These are phyloP conservation scores for Malassezia japonica DNA, from an alignment of 1,284 basidiomycete species.

Conservation along the genomic window DNA sequence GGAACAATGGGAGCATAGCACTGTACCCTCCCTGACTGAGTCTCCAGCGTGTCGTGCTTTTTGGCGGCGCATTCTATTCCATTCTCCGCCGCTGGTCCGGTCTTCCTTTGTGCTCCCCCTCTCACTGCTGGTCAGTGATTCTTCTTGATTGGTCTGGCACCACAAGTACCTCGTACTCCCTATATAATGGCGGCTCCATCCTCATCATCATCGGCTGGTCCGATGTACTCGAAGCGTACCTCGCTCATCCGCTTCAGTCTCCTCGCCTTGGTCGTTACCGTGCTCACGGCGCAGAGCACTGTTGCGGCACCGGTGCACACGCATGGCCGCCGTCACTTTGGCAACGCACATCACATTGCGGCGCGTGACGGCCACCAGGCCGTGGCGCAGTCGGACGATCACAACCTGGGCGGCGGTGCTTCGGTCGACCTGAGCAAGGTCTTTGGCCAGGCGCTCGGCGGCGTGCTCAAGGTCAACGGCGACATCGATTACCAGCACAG, in stretches of 20 bases:
- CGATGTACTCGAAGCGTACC: constrained; percentile 5
- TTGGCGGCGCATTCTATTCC: too few species aligned
- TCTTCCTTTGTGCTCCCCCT: constrained; percentile 1
- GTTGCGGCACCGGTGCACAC: neutral
- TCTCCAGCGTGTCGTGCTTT: too few species aligned
- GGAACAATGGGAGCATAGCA: too few species aligned
- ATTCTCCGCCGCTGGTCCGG: constrained; percentile 16
- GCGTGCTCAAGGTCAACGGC: neutral
- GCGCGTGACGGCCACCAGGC: neutral
- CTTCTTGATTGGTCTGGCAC: constrained; percentile 16
- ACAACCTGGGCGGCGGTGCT: neutral
- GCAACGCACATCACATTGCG: neutral
- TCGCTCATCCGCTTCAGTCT: constrained; percentile 11
- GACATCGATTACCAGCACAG: neutral
- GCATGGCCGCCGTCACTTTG: neutral
- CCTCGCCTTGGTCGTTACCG: constrained; percentile 2
- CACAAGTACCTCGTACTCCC: neutral
- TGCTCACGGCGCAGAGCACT: neutral
- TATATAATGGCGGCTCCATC: neutral
- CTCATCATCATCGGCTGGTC: constrained; percentile 7
- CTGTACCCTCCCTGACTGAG: too few species aligned
- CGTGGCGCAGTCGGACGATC: neutral
- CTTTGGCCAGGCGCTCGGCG: neutral
- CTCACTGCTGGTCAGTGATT: constrained; percentile 13
- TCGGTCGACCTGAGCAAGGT: neutral